Evolutionary conservation across 108 stramenopile species (phyloP), one percentile per base, ranked within the genome.

Genomic region (Discostella stelligeroides): DNA sequence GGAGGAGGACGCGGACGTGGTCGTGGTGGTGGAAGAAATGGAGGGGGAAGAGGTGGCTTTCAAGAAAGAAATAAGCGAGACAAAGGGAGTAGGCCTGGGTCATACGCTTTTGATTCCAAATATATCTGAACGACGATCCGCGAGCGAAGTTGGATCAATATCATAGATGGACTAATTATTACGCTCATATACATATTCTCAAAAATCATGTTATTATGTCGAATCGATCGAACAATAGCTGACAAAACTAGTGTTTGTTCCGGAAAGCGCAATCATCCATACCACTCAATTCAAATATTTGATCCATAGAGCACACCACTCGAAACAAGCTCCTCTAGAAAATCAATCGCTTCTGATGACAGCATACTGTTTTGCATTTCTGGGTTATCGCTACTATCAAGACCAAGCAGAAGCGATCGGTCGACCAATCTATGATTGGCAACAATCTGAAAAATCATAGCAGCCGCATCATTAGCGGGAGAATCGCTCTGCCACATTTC

Each of bases 11-110:
- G 79, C 20, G 67, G 75, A 23, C 11, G 54, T n/a, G 65, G 80
- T 18, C 25, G 64, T 39, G 48, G 64, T 4, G 20, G 59, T 24
- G 66, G 73, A 30, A 69, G 61, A 25, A 4, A 59, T 9, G 49
- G 78, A 27, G 70, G 75, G 18, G 43, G 61, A 39, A 62, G 76
- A 0, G 72, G 84, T 47, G 61, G 74, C 30, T 25, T 43, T 14
- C 56, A 71, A 0, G 59, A 66, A 8, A 57, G 24, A 24, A 45
- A 63, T n/a, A 64, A 66, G 46, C 18, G 50, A 43, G 59, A 50
- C 39, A 60, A 66, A 30, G 70, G 65, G 12, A 58, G 68, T 17
- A 90, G 88, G 63, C 55, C 64, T 48, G 92, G 89, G 59, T 68
- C 71, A 12, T 80, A 72, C 55, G 54, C 25, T 48, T 80, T 72